Percentiles rank a stretch among this genome's conserved stretches.
Conservation (phyloP, 1,284 basidiomycete genomes). For the Puccinia brachypodii region DNA sequence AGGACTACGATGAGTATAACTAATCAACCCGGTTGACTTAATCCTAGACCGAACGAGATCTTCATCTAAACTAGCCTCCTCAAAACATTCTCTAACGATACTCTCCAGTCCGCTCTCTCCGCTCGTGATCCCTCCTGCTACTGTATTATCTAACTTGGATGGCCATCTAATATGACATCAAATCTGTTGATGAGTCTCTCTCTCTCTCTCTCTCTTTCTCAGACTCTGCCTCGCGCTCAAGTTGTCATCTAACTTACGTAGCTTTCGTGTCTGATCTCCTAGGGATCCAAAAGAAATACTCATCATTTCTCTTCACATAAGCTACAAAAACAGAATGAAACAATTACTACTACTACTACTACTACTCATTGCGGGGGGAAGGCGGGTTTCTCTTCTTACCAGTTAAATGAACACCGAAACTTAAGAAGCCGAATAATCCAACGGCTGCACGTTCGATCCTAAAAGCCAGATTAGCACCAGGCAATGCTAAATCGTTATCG, state of each 20-base stretch:
- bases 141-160: constrained; percentile 51
- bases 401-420: constrained; percentile 81
- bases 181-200: too few relatives aligned
- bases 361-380: too few relatives aligned
- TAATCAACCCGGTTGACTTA: constrained; percentile 64
- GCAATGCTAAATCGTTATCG: background rate
- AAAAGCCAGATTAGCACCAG: constrained; percentile 69
- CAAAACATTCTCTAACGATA: constrained; percentile 86
- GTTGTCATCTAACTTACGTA: constrained; percentile 64
- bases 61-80: constrained; percentile 78
- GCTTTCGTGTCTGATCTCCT: constrained; percentile 79
- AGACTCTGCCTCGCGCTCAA: background rate
- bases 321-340: constrained; percentile 49
- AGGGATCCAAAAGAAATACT: constrained; percentile 75
- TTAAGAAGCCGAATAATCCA: constrained; percentile 82
- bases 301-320: constrained; percentile 52
- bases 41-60: constrained; percentile 65
- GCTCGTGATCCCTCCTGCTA: constrained; percentile 64
- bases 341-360: too few relatives aligned
- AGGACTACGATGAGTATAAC: constrained; percentile 56
- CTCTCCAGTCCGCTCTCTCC: constrained; percentile 73
- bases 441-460: constrained; percentile 85
- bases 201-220: background rate
- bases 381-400: background rate
- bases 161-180: background rate